phyloP scores from a whole-genome alignment of 164 flowering plant species.

The Kalanchoe fedtschenkoi region DNA sequence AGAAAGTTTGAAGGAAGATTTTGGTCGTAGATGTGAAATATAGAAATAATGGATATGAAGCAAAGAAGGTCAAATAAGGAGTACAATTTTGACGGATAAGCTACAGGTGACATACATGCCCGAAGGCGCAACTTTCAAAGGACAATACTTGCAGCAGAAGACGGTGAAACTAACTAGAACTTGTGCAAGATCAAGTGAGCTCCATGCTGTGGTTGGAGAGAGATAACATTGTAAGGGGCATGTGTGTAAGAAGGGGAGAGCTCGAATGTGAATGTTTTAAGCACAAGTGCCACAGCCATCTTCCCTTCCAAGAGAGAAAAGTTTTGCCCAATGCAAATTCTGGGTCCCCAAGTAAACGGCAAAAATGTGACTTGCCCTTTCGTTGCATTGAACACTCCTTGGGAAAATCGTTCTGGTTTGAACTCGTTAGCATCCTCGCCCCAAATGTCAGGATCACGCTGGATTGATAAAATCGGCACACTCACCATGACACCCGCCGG shows the following conservation, averaged over 20 bases:
- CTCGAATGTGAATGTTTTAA: conserved; percentile 5
- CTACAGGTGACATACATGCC: no score
- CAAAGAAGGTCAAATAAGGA: no score
- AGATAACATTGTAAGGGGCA: neutral
- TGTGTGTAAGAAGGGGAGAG: conserved; percentile 10
- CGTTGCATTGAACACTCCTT: conserved; percentile 10
- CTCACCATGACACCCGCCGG: conserved; percentile 4
- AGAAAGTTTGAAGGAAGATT: no score
- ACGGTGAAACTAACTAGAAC: neutral
- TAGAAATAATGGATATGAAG: no score
- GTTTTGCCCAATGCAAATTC: conserved; percentile 11
- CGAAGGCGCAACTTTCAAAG: no score
- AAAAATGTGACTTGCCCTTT: conserved; percentile 2
- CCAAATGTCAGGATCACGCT: conserved; percentile 7
- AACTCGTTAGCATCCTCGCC: conserved; percentile 9
- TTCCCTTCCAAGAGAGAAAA: conserved; percentile 7
- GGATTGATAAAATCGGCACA: neutral
- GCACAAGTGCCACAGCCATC: conserved; percentile 3
- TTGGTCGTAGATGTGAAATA: no score
- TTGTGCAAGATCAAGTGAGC: conserved; percentile 4
- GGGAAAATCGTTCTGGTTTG: conserved; percentile 9
- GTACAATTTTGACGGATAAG: no score
- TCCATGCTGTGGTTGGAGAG: conserved; percentile 7
- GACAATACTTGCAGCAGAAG: neutral
- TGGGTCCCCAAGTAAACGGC: conserved; percentile 9